These are phyloP conservation scores for Apiotrichum siamense DNA, from an alignment of 1,284 basidiomycete genomes.

Conservation along the genomic window DNA sequence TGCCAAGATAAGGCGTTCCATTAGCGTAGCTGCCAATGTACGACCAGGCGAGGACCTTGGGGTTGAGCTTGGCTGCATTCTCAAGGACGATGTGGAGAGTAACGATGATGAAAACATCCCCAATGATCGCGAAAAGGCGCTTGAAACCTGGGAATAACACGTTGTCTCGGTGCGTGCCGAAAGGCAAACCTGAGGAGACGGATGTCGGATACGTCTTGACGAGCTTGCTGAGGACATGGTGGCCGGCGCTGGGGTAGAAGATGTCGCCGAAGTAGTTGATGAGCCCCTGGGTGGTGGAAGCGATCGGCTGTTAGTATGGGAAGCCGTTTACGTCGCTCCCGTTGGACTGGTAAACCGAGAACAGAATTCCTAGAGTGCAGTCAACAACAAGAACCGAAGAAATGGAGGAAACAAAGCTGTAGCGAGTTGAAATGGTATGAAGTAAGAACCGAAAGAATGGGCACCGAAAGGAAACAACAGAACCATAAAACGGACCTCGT, in stretches of 20 bases:
- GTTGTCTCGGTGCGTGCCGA: slow-evolving; percentile 12
- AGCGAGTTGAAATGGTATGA: too few relatives aligned
- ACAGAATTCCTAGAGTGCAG: too few relatives aligned
- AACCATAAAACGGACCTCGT: slow-evolving; percentile 18
- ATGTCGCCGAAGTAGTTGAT: slow-evolving; percentile 19
- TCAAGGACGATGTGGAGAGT: slow-evolving; percentile 13
- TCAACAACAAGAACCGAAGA: too few relatives aligned
- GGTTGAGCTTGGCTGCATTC: not conserved
- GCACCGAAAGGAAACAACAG: too few relatives aligned
- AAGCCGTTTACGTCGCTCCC: too few relatives aligned
- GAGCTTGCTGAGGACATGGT: slow-evolving; percentile 16
- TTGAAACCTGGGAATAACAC: slow-evolving; percentile 17
- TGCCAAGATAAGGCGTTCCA: slow-evolving; percentile 13
- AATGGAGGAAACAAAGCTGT: too few relatives aligned
- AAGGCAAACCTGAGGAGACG: slow-evolving; percentile 19
- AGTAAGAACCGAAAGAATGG: too few relatives aligned
- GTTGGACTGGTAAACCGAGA: too few relatives aligned
- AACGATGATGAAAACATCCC: slow-evolving; percentile 13
- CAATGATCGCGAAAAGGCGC: slow-evolving; percentile 14
- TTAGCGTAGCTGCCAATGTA: slow-evolving; percentile 17
- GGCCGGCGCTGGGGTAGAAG: slow-evolving; percentile 19
- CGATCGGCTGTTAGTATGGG: slow-evolving; percentile 26
- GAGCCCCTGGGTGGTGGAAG: slow-evolving; percentile 15
- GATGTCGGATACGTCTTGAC: slow-evolving; percentile 26
- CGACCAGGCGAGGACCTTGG: slow-evolving; percentile 15